Conservation (phyloP, 257 asterid species). For the Dorcoceras hygrometricum region DNA sequence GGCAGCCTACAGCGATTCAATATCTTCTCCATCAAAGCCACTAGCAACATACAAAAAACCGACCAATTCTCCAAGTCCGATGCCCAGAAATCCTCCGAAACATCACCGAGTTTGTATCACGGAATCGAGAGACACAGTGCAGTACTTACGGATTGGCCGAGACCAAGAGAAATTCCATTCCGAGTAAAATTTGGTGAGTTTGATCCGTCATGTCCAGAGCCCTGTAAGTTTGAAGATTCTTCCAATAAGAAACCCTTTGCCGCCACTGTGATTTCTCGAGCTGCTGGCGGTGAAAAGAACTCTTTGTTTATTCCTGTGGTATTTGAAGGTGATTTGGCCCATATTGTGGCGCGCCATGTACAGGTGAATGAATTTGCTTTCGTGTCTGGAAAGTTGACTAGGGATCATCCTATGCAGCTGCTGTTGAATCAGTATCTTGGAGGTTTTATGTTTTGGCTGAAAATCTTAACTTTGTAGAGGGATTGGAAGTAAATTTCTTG, state of each 20-base stretch:
- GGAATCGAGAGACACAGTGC: not conserved
- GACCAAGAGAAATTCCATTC: conserved; percentile 65
- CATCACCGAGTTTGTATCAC: no score
- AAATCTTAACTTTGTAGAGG: conserved; percentile 61
- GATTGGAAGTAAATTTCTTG: conserved; percentile 26
- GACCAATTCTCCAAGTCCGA: no score
- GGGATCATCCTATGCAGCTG: conserved; percentile 38
- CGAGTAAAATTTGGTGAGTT: conserved; percentile 63
- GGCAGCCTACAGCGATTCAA: no score
- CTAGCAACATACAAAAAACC: no score
- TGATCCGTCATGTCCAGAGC: conserved; percentile 50
- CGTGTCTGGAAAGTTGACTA: conserved; percentile 63
- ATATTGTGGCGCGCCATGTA: conserved; percentile 57
- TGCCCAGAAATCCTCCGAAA: no score
- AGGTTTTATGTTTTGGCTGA: conserved; percentile 54
- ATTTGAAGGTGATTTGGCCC: conserved; percentile 80
- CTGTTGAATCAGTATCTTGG: conserved; percentile 37
- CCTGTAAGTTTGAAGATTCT: conserved; percentile 53
- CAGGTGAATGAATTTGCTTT: conserved; percentile 58
- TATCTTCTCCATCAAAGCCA: no score
- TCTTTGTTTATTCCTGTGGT: conserved; percentile 53
- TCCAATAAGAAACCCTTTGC: conserved; percentile 52
- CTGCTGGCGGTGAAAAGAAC: not conserved
- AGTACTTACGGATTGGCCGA: conserved; percentile 43
- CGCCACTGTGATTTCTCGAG: conserved; percentile 46